Conservation (phyloP, 176 grass and related monocot genomes). For the Ananas comosus region DNA sequence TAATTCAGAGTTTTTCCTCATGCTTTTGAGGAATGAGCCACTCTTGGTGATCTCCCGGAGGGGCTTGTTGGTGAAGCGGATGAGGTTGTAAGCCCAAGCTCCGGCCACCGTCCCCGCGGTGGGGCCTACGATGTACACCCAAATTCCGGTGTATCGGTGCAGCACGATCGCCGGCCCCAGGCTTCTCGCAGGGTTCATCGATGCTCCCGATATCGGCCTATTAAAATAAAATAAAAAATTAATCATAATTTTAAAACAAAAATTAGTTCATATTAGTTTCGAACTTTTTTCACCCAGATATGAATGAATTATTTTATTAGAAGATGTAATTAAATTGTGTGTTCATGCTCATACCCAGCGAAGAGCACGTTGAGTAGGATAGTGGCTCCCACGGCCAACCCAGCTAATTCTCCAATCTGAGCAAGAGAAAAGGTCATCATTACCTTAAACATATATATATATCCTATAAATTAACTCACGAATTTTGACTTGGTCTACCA, state of each 20-base stretch:
- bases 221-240: not conserved
- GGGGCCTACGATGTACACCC: slow-evolving; percentile 73
- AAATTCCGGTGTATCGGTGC: slow-evolving; percentile 47
- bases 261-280: not conserved
- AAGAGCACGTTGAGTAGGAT: slow-evolving; percentile 67
- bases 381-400: slow-evolving; percentile 61
- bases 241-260: not conserved
- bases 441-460: not conserved
- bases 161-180: slow-evolving; percentile 59
- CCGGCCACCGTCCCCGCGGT: slow-evolving; percentile 57
- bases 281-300: not conserved
- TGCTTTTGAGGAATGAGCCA: slow-evolving; percentile 76
- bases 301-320: not conserved
- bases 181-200: slow-evolving; percentile 82
- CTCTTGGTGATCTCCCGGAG: slow-evolving; percentile 88
- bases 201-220: slow-evolving; percentile 72
- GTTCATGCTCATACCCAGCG: slow-evolving; percentile 41
- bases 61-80: slow-evolving; percentile 96
- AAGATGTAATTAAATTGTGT: not conserved
- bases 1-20: slow-evolving; percentile 34
- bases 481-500: not conserved
- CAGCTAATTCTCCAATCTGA: slow-evolving; percentile 69
- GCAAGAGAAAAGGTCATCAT: not conserved
- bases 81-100: slow-evolving; percentile 93
- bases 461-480: not conserved